These are phyloP conservation scores for Helminthosporium solani DNA, from an alignment of 2,329 filamentous ascomycete species.

Conservation along the genomic window DNA sequence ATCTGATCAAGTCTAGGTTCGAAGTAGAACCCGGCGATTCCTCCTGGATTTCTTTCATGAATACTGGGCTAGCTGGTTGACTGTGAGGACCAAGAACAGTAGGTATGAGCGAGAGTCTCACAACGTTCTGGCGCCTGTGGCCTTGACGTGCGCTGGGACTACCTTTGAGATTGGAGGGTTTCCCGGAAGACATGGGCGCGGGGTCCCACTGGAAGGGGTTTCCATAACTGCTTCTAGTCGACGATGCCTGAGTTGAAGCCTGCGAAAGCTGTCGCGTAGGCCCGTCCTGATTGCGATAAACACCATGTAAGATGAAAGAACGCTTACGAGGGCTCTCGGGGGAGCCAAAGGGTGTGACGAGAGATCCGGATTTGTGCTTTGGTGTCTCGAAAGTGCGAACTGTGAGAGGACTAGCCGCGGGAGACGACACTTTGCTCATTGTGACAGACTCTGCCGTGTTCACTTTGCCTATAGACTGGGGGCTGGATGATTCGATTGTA, in stretches of 20 bases:
- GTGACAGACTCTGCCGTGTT: constrained; percentile 39
- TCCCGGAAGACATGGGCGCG: constrained; percentile 35
- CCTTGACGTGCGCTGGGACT: constrained; percentile 48
- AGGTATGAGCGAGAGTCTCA: constrained; percentile 48
- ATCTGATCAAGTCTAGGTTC: constrained; percentile 9
- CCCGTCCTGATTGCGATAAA: constrained; percentile 32
- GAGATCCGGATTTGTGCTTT: constrained; percentile 31
- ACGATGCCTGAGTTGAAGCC: constrained; percentile 41
- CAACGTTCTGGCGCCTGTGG: constrained; percentile 47
- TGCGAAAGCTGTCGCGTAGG: constrained; percentile 44
- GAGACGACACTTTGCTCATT: constrained; percentile 39
- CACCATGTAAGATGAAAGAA: constrained; percentile 28
- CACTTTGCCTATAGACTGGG: constrained; percentile 25
- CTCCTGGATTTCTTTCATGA: constrained; percentile 43
- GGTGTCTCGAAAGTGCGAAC: constrained; percentile 39
- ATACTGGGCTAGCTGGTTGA: constrained; percentile 36
- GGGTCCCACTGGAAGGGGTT: constrained; percentile 51
- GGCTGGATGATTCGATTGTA: constrained; percentile 15
- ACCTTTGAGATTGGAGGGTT: constrained; percentile 48
- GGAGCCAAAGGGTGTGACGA: constrained; percentile 44
- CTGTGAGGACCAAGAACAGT: constrained; percentile 44
- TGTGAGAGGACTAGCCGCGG: constrained; percentile 20
- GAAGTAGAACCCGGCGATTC: constrained; percentile 27
- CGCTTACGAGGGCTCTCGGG: constrained; percentile 38
- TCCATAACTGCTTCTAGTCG: constrained; percentile 46